Percentiles rank a stretch among this genome's conserved stretches.
phyloP scores from a whole-genome alignment of 2,329 filamentous ascomycete species.

The Metarhizium album region DNA sequence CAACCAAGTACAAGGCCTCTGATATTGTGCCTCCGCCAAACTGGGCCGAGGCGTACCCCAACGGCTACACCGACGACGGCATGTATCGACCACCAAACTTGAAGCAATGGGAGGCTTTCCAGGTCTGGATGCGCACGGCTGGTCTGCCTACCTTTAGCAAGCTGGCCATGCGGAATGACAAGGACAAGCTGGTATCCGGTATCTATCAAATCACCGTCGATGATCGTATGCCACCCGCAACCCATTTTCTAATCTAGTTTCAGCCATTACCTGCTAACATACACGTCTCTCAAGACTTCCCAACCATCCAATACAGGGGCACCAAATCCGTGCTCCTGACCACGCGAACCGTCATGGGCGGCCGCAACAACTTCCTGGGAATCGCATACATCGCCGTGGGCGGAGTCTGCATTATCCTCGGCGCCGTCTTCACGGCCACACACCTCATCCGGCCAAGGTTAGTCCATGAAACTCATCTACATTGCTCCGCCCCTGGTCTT shows the following conservation, averaged over 20 bases:
- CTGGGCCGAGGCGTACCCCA: slow-evolving; percentile 62
- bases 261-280: neutral
- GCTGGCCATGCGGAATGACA: slow-evolving; percentile 74
- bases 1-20: slow-evolving; percentile 51
- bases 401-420: slow-evolving; percentile 82
- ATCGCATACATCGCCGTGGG: slow-evolving; percentile 94
- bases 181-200: slow-evolving; percentile 53
- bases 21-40: slow-evolving; percentile 77
- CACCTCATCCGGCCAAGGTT: slow-evolving; percentile 87
- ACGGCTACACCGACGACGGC: slow-evolving; percentile 51
- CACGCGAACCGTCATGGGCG: slow-evolving; percentile 85
- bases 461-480: slow-evolving; percentile 17
- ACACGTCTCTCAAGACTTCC: slow-evolving; percentile 56
- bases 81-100: slow-evolving; percentile 57
- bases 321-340: slow-evolving; percentile 86
- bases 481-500: too few species aligned
- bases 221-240: slow-evolving; percentile 51
- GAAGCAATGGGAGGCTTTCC: slow-evolving; percentile 69
- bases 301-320: slow-evolving; percentile 66
- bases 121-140: slow-evolving; percentile 98
- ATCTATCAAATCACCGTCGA: slow-evolving; percentile 68
- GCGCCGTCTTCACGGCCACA: slow-evolving; percentile 76
- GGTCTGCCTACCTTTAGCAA: slow-evolving; percentile 93
- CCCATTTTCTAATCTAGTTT: neutral
- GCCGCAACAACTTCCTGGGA: slow-evolving; percentile 88